Evolutionary conservation across 148 eudicot species (phyloP).

Genomic region (Beta vulgaris): DNA sequence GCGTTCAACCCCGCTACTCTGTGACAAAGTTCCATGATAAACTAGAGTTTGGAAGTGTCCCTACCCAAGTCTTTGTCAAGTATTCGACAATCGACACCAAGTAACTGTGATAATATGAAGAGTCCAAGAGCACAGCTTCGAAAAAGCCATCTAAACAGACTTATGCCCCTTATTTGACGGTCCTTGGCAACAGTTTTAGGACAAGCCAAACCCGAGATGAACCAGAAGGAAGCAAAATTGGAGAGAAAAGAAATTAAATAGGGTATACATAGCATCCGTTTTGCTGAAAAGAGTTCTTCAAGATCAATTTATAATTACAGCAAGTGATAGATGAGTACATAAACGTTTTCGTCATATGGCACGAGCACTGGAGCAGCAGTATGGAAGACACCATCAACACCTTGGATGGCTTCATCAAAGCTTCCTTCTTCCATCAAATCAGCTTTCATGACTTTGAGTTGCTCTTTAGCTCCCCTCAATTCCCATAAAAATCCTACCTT

Average conservation of each 20-base stretch:
- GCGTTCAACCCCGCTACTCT: no score
- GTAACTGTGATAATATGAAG: no score
- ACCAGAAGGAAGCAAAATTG: no score
- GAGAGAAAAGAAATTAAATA: no score
- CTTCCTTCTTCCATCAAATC: slow-evolving; percentile 80
- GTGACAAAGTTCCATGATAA: no score
- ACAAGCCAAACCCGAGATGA: no score
- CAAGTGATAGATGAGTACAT: slow-evolving; percentile 34
- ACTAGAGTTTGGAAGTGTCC: no score
- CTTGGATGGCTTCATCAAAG: slow-evolving; percentile 69
- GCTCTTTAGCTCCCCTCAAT: slow-evolving; percentile 77
- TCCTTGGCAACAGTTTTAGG: no score
- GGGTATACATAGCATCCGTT: no score
- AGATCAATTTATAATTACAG: not conserved
- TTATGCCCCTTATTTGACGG: not conserved
- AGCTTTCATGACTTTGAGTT: slow-evolving; percentile 75
- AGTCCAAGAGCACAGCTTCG: no score
- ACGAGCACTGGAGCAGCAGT: slow-evolving; percentile 87
- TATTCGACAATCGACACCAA: no score
- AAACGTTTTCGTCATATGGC: slow-evolving; percentile 54
- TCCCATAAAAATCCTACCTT: slow-evolving; percentile 72
- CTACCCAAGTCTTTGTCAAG: no score
- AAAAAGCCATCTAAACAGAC: not conserved
- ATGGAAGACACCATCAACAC: slow-evolving; percentile 91
- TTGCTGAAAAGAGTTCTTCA: not conserved